Conservation (phyloP, 441 rosid genomes). For the Erodium chrysanthum region DNA sequence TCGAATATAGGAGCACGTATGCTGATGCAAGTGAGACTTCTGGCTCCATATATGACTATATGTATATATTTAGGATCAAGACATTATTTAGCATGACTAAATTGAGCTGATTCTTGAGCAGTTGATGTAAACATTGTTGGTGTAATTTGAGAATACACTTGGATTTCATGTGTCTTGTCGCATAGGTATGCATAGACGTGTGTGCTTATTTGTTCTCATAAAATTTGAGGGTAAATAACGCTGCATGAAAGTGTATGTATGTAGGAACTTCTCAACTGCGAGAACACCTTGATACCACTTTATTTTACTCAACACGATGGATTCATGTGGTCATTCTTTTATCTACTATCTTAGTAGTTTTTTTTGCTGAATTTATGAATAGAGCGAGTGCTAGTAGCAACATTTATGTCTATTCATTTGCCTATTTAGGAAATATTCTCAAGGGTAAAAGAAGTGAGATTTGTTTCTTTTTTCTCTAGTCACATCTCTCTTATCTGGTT, state of each 20-base stretch:
- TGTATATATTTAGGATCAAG: not conserved
- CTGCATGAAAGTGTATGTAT: not conserved
- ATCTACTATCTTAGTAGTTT: not conserved
- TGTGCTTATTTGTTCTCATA: not conserved
- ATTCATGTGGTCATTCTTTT: not conserved
- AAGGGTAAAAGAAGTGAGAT: too few species aligned
- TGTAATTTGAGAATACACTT: not conserved
- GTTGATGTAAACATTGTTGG: not conserved
- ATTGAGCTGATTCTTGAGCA: conserved; percentile 1
- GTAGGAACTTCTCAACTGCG: not conserved
- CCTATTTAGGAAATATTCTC: too few species aligned
- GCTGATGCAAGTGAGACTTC: not conserved
- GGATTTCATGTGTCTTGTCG: not conserved
- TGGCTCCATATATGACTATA: not conserved
- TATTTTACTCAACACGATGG: not conserved
- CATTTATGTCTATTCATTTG: not conserved
- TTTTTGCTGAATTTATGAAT: not conserved
- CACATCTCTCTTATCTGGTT: too few species aligned
- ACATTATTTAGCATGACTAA: not conserved
- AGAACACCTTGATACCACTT: not conserved
- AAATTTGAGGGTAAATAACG: not conserved
- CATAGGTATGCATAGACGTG: not conserved
- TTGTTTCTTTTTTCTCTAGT: too few species aligned
- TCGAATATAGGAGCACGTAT: not conserved
- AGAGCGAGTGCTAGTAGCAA: not conserved